phyloP scores from a whole-genome alignment of 306 rosid genomes.

The Sophora flavescens region DNA sequence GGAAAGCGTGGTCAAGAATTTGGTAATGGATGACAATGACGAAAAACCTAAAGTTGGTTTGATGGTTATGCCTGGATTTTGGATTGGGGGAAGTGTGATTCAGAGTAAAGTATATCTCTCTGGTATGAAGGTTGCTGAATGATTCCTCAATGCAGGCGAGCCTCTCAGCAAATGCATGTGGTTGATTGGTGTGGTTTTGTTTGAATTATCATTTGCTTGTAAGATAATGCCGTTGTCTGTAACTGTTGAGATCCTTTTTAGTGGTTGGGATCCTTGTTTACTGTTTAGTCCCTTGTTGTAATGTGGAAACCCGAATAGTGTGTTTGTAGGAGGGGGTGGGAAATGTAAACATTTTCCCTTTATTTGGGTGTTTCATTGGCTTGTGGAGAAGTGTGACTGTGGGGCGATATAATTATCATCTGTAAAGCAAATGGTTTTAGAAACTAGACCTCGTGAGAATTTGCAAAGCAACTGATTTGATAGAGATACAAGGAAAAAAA shows the following conservation, averaged over 20 bases:
- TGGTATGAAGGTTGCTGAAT: conserved; percentile 92
- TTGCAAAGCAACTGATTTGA: background rate
- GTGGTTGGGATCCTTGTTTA: conserved; percentile 39
- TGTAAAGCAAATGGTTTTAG: background rate
- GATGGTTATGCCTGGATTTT: conserved; percentile 98
- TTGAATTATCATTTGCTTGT: conserved; percentile 41
- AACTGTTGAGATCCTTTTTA: conserved; percentile 40
- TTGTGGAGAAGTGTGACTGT: background rate
- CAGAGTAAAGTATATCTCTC: conserved; percentile 97
- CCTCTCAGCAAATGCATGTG: conserved; percentile 38
- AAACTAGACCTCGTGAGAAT: background rate
- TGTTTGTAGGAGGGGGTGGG: conserved; percentile 34
- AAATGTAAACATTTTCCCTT: conserved; percentile 10
- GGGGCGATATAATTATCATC: background rate
- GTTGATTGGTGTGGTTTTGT: conserved; percentile 45
- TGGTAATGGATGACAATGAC: conserved; percentile 74
- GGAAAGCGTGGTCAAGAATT: conserved; percentile 92
- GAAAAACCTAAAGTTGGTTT: conserved; percentile 87
- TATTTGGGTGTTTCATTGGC: conserved; percentile 11
- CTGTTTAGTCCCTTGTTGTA: conserved; percentile 33
- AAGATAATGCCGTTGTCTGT: conserved; percentile 50
- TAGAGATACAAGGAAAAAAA: background rate
- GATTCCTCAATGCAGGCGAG: conserved; percentile 33
- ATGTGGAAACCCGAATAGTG: conserved; percentile 13
- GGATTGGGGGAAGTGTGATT: conserved; percentile 84